phyloP scores from a whole-genome alignment of 1,139 yeast genomes.

The Schwanniomyces etchellsii region DNA sequence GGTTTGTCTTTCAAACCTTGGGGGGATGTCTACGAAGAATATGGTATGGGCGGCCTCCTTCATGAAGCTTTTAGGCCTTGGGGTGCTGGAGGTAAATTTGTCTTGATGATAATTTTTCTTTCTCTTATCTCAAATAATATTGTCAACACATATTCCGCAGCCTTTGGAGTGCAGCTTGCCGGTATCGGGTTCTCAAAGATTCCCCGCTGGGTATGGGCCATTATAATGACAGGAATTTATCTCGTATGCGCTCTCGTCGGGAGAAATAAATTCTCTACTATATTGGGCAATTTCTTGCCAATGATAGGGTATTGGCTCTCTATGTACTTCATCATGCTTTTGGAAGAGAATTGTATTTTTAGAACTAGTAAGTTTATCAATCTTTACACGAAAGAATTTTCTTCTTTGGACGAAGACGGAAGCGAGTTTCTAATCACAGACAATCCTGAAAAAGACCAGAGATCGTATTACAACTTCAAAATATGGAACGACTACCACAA shows the following conservation, averaged over 20 bases:
- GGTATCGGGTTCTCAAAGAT: slow-evolving; percentile 56
- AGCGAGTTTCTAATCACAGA: slow-evolving; percentile 5
- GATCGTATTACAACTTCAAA: slow-evolving; percentile 54
- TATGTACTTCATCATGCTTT: slow-evolving; percentile 64
- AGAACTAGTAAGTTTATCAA: slow-evolving; percentile 47
- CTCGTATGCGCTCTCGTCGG: slow-evolving; percentile 74
- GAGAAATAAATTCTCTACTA: slow-evolving; percentile 65
- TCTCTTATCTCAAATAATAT: slow-evolving; percentile 79
- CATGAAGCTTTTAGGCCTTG: slow-evolving; percentile 65
- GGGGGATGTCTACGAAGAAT: slow-evolving; percentile 48
- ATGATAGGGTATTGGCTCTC: slow-evolving; percentile 95
- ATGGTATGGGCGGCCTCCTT: slow-evolving; percentile 78
- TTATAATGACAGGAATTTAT: slow-evolving; percentile 58
- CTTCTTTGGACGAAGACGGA: slow-evolving; percentile 11
- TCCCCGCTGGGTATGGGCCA: slow-evolving; percentile 79
- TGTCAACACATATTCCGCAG: slow-evolving; percentile 78
- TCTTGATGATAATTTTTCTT: slow-evolving; percentile 61
- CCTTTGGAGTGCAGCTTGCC: slow-evolving; percentile 70
- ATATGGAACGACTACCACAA: slow-evolving; percentile 55
- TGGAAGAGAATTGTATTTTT: slow-evolving; percentile 74
- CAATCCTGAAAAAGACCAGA: slow-evolving; percentile 11
- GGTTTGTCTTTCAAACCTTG: slow-evolving; percentile 60
- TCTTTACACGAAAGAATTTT: slow-evolving; percentile 52
- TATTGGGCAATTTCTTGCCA: slow-evolving; percentile 83
- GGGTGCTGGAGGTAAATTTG: slow-evolving; percentile 77